Evolutionary conservation across 305 asterid species (phyloP), one percentile per base, ranked within the genome.

Genomic region (Andrographis paniculata): DNA sequence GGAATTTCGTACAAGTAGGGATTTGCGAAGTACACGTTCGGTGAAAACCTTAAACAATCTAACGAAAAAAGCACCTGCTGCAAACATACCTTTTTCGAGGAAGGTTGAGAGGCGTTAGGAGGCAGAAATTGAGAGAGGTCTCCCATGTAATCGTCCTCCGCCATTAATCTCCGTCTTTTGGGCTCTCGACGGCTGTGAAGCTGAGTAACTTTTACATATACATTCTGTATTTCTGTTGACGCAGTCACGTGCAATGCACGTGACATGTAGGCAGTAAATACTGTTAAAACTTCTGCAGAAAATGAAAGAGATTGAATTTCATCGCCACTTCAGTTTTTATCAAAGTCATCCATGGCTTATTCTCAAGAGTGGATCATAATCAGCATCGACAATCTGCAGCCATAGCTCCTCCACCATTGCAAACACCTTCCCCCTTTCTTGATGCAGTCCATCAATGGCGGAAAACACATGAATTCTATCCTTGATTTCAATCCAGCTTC

Each of bases 131-230:
- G 87, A 53, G 89, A 81, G 55, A 88, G 87, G 67, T 88, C 95
- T 22, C 93, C 95, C 95, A 88, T 79, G 72, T 81, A 88, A 71
- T 87, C 94, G 6, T 82, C n/a, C 92, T 5, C 78, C 82, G 60
- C 68, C 84, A 48, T 61, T 77, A 40, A 10, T 71, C 51, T 56
- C 84, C 20, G 65, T 73, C 84, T 77, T 77, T 1, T 11, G 8
- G 9, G 38, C 8, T 24, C 6, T 24, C 30, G 4, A 24, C n/a
- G 30, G 8, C 30, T 24, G 6, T 24, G 30, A 8, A 24, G 30
- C 8, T n/a, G n/a, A n/a, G n/a, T n/a, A n/a, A n/a, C n/a, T n/a
- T n/a, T n/a, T n/a, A n/a, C n/a, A n/a, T n/a, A n/a, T n/a, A n/a
- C n/a, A n/a, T n/a, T n/a, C n/a, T n/a, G n/a, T n/a, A n/a, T n/a